Conservation (phyloP, 805 yeast genomes). For the Yamadazyma akitaensis region DNA sequence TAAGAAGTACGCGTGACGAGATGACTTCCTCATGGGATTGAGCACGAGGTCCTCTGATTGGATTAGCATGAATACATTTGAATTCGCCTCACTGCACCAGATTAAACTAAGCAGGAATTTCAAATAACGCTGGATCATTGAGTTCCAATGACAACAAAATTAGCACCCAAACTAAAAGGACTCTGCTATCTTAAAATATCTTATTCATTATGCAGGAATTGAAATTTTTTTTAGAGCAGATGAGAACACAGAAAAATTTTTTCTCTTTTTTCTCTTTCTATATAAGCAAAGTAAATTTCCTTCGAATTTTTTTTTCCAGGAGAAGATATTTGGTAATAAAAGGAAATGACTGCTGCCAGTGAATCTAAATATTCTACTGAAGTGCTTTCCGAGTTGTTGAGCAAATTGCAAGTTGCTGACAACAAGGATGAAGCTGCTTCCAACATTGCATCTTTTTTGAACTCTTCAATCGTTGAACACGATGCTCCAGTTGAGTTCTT, state of each 20-base stretch:
- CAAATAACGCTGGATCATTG: too few relatives aligned
- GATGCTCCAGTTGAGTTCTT: conserved; percentile 93
- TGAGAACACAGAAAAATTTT: conserved; percentile 5
- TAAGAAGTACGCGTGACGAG: conserved; percentile 1
- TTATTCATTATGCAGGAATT: conserved; percentile 4
- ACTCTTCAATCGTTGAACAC: conserved; percentile 97
- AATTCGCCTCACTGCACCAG: too few relatives aligned
- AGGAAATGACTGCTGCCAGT: conserved; percentile 50
- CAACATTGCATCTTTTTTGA: conserved; percentile 88
- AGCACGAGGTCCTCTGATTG: background rate
- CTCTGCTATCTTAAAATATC: background rate
- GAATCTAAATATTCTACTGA: conserved; percentile 64
- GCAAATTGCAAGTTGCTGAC: conserved; percentile 91
- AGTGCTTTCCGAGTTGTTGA: conserved; percentile 90
- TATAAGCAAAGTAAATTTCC: conserved; percentile 7
- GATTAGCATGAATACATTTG: too few relatives aligned
- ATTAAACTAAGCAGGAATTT: too few relatives aligned
- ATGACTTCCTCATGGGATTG: conserved; percentile 1
- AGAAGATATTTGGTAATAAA: conserved; percentile 6
- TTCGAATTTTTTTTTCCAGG: conserved; percentile 2
- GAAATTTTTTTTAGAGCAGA: conserved; percentile 4
- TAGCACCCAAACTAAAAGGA: too few relatives aligned
- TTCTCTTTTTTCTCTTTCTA: conserved; percentile 7
- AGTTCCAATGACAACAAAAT: too few relatives aligned
- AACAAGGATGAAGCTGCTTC: conserved; percentile 82